phyloP scores from a whole-genome alignment of 371 early-diverging fungal species.

The Apophysomyces ossiformis region DNA sequence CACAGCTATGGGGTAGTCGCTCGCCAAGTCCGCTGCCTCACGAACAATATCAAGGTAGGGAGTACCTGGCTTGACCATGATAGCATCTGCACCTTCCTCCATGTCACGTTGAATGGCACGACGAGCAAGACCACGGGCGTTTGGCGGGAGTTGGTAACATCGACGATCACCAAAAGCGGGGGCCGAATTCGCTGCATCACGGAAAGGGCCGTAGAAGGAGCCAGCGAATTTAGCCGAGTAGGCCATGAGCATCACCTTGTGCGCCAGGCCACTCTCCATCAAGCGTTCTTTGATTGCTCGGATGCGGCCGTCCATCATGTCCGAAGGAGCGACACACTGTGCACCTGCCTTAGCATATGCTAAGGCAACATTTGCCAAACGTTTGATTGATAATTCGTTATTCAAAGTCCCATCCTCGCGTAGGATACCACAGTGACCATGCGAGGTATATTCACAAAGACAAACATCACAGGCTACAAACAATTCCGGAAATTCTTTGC shows the following conservation, averaged over 20 bases:
- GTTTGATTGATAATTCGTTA: conserved; percentile 76
- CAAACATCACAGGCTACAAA: conserved; percentile 96
- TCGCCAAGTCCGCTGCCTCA: conserved; percentile 79
- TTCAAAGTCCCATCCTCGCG: conserved; percentile 83
- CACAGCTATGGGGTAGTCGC: conserved; percentile 81
- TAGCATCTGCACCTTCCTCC: conserved; percentile 93
- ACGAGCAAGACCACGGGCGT: conserved; percentile 87
- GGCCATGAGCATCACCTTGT: conserved; percentile 87
- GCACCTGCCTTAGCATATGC: conserved; percentile 88
- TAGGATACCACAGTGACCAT: conserved; percentile 95
- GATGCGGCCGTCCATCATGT: conserved; percentile 98
- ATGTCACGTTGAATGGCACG: conserved; percentile 89
- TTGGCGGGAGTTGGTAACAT: conserved; percentile 93
- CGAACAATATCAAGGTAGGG: conserved; percentile 96
- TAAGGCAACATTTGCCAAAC: conserved; percentile 86
- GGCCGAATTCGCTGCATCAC: conserved; percentile 94
- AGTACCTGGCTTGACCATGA: conserved; percentile 97
- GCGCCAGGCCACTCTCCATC: conserved; percentile 71
- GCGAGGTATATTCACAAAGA: conserved; percentile 93
- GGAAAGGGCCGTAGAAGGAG: conserved; percentile 96
- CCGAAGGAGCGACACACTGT: conserved; percentile 92
- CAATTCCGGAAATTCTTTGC: conserved; percentile 78
- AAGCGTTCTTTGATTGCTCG: conserved; percentile 87
- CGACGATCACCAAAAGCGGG: conserved; percentile 92
- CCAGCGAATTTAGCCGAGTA: conserved; percentile 96